A percentile compares a stretch with the other conserved stretches of the same genome.
Evolutionary conservation across 345 rosid genomes (phyloP).

Genomic region (Syzygium aqueum): DNA sequence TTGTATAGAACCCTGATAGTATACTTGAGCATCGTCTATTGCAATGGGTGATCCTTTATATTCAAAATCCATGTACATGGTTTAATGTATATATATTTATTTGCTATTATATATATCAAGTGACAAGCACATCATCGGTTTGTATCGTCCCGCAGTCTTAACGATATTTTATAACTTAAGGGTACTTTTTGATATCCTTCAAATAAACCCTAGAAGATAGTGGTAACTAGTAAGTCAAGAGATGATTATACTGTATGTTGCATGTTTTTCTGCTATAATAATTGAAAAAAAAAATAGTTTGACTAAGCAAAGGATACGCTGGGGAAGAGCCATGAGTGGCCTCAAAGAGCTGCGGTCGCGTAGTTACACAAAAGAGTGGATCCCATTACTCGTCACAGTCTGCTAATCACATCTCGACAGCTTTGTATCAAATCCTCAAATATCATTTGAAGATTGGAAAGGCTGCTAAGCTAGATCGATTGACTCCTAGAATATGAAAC

Average conservation of each 20-base stretch:
- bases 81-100: neutral
- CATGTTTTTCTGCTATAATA: neutral
- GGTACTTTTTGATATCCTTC: neutral
- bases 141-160: neutral
- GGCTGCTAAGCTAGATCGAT: neutral
- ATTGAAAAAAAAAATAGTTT: neutral
- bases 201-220: neutral
- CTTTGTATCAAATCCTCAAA: neutral
- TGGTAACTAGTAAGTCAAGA: neutral
- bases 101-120: neutral
- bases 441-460: neutral
- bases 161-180: neutral
- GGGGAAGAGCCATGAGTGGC: neutral
- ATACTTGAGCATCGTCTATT: neutral
- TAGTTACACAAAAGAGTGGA: neutral
- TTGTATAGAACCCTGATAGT: neutral
- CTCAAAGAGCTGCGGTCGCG: neutral
- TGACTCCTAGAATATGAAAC: neutral
- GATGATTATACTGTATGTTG: neutral
- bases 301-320: neutral
- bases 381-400: neutral
- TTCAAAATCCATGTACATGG: neutral
- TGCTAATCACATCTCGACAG: neutral
- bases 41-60: neutral
- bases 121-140: neutral